phyloP scores from a whole-genome alignment of 306 rosid genomes.

The Cicer yamashitae region DNA sequence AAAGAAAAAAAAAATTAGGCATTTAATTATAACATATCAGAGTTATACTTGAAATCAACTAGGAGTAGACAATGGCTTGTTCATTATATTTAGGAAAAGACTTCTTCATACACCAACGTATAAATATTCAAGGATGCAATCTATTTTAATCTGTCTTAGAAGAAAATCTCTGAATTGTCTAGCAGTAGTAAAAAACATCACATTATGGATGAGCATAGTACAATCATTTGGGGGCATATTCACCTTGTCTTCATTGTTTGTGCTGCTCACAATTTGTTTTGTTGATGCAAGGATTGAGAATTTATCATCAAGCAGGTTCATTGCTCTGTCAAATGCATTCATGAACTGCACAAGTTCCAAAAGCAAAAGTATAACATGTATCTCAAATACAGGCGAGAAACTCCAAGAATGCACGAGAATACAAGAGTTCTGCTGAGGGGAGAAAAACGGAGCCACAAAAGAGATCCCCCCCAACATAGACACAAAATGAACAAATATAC shows the following conservation, averaged over 20 bases:
- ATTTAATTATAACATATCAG: constrained; percentile 33
- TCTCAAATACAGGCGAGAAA: constrained; percentile 33
- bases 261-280: constrained; percentile 87
- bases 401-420: constrained; percentile 39
- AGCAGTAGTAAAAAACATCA: constrained; percentile 19
- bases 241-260: constrained; percentile 84
- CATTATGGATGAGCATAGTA: constrained; percentile 31
- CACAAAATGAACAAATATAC: too few species aligned
- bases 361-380: constrained; percentile 25
- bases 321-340: constrained; percentile 92
- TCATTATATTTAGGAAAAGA: constrained; percentile 25
- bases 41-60: constrained; percentile 26
- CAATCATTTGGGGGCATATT: constrained; percentile 34
- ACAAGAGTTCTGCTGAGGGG: constrained; percentile 17
- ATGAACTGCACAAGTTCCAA: constrained; percentile 70
- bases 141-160: constrained; percentile 31
- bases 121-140: constrained; percentile 31
- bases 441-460: too few species aligned
- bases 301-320: constrained; percentile 88
- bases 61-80: constrained; percentile 19
- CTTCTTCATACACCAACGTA: constrained; percentile 1
- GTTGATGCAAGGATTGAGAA: constrained; percentile 75
- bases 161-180: constrained; percentile 26
- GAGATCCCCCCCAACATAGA: too few species aligned
- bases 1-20: constrained; percentile 30